phyloP scores from a whole-genome alignment of 768 basidiomycete genomes.

The Chalciporus sphaerocephalus region DNA sequence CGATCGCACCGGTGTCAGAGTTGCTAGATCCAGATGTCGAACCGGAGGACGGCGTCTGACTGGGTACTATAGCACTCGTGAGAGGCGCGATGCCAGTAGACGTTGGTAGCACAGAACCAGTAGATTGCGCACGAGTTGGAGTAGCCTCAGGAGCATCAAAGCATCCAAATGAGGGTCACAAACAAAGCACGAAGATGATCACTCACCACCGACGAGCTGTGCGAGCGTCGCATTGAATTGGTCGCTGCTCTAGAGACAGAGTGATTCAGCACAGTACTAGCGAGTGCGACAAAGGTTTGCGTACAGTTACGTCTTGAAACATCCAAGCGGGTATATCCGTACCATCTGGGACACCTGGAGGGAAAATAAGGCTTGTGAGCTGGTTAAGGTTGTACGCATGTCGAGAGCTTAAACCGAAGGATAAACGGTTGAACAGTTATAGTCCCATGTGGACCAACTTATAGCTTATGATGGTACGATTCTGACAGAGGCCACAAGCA shows the following conservation, averaged over 20 bases:
- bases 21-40: constrained; percentile 6
- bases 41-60: constrained; percentile 3
- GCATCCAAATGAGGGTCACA: constrained; percentile 1
- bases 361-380: constrained; percentile 36
- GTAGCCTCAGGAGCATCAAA: constrained; percentile 44
- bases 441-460: constrained; percentile 52
- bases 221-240: constrained; percentile 41
- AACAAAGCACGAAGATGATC: background rate
- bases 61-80: constrained; percentile 10
- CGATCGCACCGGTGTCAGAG: constrained; percentile 50
- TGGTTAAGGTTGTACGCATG: background rate
- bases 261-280: constrained; percentile 3
- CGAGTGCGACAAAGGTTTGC: constrained; percentile 10
- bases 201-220: constrained; percentile 26
- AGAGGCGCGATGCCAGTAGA: constrained; percentile 14
- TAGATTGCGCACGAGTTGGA: constrained; percentile 31
- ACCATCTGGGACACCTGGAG: constrained; percentile 43
- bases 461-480: constrained; percentile 35
- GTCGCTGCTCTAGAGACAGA: constrained; percentile 31
- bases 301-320: constrained; percentile 49
- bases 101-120: constrained; percentile 11
- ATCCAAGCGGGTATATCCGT: constrained; percentile 60
- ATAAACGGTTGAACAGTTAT: constrained; percentile 42
- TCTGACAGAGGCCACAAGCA: constrained; percentile 58
- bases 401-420: constrained; percentile 19